Conservation (phyloP, 805 yeast species). For the Wickerhamomyces hampshirensis region DNA sequence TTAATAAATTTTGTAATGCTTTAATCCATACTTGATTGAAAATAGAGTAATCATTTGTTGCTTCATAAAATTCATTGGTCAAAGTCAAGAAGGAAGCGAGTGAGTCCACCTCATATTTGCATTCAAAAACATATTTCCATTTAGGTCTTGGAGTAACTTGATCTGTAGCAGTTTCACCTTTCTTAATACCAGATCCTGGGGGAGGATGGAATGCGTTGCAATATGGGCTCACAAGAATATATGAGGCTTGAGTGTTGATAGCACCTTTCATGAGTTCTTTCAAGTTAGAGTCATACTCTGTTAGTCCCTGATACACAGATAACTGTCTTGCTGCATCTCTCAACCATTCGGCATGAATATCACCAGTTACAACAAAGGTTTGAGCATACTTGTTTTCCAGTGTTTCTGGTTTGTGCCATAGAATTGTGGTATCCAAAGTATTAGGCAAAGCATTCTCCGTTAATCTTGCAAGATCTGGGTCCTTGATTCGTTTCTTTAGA, state of each 20-base stretch:
- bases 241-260: constrained; percentile 70
- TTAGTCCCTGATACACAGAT: constrained; percentile 64
- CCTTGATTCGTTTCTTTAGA: constrained; percentile 43
- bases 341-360: constrained; percentile 91
- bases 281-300: constrained; percentile 45
- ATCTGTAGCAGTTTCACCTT: constrained; percentile 53
- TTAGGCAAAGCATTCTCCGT: constrained; percentile 84
- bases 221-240: constrained; percentile 60
- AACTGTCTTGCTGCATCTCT: constrained; percentile 84
- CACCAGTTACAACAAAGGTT: constrained; percentile 85
- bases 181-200: constrained; percentile 33
- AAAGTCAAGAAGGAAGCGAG: constrained; percentile 76
- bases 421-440: constrained; percentile 80
- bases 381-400: constrained; percentile 34
- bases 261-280: constrained; percentile 65
- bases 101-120: constrained; percentile 86
- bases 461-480: constrained; percentile 65
- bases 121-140: constrained; percentile 73
- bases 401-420: constrained; percentile 49
- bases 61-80: constrained; percentile 61
- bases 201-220: constrained; percentile 95
- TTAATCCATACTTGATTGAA: constrained; percentile 47
- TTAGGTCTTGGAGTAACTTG: constrained; percentile 65
- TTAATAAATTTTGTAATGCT: constrained; percentile 49
- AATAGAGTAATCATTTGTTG: constrained; percentile 44